phyloP scores from a whole-genome alignment of 2,329 filamentous ascomycete genomes.

The Fusarium pseudograminearum region DNA sequence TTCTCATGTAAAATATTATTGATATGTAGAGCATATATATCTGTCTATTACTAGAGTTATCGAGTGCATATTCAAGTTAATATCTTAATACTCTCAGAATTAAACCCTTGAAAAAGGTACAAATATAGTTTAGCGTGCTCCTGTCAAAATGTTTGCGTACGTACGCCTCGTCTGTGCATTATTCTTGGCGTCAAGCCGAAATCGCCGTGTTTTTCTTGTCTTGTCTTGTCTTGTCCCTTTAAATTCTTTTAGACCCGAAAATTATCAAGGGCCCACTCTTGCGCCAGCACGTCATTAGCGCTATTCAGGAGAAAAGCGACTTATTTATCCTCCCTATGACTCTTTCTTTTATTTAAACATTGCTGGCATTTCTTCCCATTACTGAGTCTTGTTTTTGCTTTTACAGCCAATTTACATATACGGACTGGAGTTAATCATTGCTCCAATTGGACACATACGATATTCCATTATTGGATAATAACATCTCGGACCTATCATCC shows the following conservation, averaged over 20 bases:
- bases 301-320: slow-evolving; percentile 20
- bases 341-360: neutral
- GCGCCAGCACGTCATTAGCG: slow-evolving; percentile 34
- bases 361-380: too few species aligned
- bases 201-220: slow-evolving; percentile 9
- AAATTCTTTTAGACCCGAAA: slow-evolving; percentile 1
- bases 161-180: slow-evolving; percentile 22
- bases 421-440: fast-evolving
- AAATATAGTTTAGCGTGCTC: neutral
- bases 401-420: fast-evolving
- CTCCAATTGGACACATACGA: neutral
- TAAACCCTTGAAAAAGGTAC: neutral
- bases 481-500: neutral
- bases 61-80: neutral
- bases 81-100: neutral
- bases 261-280: slow-evolving; percentile 8
- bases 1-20: neutral
- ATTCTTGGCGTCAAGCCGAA: slow-evolving; percentile 26
- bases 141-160: slow-evolving; percentile 8
- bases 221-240: neutral
- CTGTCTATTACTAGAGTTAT: neutral
- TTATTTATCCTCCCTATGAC: slow-evolving; percentile 11
- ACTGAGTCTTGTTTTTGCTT: neutral
- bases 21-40: neutral
- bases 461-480: too few species aligned